Evolutionary conservation across 164 flowering plant genomes (phyloP).

Genomic region (Litsea cubeba): DNA sequence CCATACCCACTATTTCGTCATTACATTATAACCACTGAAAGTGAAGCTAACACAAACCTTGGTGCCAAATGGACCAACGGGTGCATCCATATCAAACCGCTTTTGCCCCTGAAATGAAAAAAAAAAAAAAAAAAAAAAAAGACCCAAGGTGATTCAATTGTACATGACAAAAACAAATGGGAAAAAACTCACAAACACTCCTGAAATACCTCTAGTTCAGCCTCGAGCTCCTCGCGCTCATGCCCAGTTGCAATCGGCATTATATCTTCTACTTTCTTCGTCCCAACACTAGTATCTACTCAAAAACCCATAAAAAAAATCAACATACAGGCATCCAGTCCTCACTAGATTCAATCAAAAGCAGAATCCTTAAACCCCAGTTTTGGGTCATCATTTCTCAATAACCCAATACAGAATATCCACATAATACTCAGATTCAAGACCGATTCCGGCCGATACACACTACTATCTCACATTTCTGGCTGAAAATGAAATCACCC

Average conservation of each 20-base stretch:
- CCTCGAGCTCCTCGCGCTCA: constrained; percentile 86
- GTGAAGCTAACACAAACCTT: constrained; percentile 45
- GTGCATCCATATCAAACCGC: constrained; percentile 50
- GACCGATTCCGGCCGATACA: too few species aligned
- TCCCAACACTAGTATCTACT: constrained; percentile 14
- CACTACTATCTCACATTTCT: too few species aligned
- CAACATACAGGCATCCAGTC: background rate
- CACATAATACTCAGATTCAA: background rate
- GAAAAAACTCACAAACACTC: too few species aligned
- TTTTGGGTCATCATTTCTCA: too few species aligned
- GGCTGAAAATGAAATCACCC: too few species aligned
- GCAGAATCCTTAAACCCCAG: too few species aligned
- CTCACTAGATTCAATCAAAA: background rate
- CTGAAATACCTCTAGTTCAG: constrained; percentile 58
- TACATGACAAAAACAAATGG: background rate
- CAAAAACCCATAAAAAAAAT: background rate
- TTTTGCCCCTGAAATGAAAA: constrained; percentile 42
- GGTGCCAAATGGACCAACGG: constrained; percentile 84
- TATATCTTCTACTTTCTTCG: constrained; percentile 76
- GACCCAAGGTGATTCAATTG: background rate
- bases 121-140: background rate
- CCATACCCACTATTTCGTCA: background rate
- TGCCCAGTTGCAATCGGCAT: constrained; percentile 97
- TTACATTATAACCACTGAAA: background rate
- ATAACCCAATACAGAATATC: too few species aligned